Conservation (phyloP, 345 rosid species). For the Zanthoxylum bungeanum region DNA sequence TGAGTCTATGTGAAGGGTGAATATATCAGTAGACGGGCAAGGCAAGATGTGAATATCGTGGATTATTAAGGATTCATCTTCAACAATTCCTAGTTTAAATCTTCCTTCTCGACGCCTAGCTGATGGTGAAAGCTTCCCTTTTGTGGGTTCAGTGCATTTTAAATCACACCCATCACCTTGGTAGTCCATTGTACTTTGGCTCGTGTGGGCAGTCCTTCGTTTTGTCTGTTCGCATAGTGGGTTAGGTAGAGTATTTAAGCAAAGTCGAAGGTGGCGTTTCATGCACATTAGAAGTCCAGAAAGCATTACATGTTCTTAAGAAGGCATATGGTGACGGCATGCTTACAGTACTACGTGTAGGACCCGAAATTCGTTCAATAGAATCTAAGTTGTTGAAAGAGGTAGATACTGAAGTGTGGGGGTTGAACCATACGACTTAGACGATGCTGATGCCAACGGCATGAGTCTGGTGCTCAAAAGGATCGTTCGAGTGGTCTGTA, state of each 20-base stretch:
- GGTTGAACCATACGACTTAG: constrained; percentile 78
- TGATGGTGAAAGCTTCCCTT: constrained; percentile 49
- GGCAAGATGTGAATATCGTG: too few relatives aligned
- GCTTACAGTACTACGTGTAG: constrained; percentile 60
- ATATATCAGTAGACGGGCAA: too few relatives aligned
- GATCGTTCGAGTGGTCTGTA: constrained; percentile 49
- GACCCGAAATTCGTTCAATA: constrained; percentile 64
- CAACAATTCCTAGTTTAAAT: too few relatives aligned
- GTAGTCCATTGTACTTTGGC: constrained; percentile 41
- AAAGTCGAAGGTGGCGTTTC: constrained; percentile 51
- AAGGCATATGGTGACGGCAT: constrained; percentile 68
- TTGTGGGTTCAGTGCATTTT: constrained; percentile 42
- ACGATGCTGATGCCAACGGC: constrained; percentile 53
- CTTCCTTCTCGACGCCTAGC: constrained; percentile 50
- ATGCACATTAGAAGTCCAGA: constrained; percentile 57
- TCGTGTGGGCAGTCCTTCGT: constrained; percentile 61
- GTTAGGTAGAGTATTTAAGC: constrained; percentile 54
- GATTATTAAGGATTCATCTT: too few relatives aligned
- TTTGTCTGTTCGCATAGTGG: constrained; percentile 45
- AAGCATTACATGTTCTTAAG: constrained; percentile 50
- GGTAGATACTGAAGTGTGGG: constrained; percentile 57
- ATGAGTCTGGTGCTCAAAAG: constrained; percentile 49
- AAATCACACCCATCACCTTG: constrained; percentile 53
- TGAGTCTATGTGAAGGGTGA: too few relatives aligned
- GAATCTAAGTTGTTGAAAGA: constrained; percentile 59